Conservation (phyloP, 495 filamentous ascomycete genomes). For the Diplogelasinospora grovesii region DNA sequence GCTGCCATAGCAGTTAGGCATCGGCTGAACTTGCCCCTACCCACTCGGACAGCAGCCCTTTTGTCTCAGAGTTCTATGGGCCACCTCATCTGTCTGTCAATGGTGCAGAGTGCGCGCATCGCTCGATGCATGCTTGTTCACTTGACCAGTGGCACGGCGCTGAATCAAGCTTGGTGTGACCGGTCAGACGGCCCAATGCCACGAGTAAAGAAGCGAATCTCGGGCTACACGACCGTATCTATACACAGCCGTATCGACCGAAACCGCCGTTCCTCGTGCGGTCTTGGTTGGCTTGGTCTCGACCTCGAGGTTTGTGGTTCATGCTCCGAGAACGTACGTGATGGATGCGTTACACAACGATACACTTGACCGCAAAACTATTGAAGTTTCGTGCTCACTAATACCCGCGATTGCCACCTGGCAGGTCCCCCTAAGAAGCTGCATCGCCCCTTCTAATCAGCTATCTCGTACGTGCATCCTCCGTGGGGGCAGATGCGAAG, state of each 20-base stretch:
- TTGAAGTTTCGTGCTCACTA: neutral
- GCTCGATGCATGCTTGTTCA: slow-evolving; percentile 1
- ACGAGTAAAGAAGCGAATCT: slow-evolving; percentile 6
- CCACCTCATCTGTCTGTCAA: slow-evolving; percentile 1
- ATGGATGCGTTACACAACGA: too few relatives aligned
- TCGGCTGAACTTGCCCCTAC: slow-evolving; percentile 1
- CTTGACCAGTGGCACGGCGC: slow-evolving; percentile 6
- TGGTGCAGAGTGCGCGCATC: neutral
- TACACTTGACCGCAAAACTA: too few relatives aligned
- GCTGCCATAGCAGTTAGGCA: neutral
- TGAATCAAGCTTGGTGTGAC: slow-evolving; percentile 6
- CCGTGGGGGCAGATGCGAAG: too few relatives aligned
- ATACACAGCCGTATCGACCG: slow-evolving; percentile 2
- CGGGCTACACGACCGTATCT: too few relatives aligned
- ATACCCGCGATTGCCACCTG: neutral
- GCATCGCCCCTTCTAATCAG: too few relatives aligned
- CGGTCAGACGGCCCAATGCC: slow-evolving; percentile 4
- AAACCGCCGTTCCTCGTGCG: slow-evolving; percentile 1
- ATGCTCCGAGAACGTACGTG: too few relatives aligned
- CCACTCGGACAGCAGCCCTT: neutral
- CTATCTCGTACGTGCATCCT: too few relatives aligned
- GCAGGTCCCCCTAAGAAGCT: too few relatives aligned
- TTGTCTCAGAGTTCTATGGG: neutral
- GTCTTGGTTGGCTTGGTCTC: neutral
- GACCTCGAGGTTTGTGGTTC: too few relatives aligned